Conservation (phyloP, 2,329 filamentous ascomycete genomes). For the Penicillium janthinellum region DNA sequence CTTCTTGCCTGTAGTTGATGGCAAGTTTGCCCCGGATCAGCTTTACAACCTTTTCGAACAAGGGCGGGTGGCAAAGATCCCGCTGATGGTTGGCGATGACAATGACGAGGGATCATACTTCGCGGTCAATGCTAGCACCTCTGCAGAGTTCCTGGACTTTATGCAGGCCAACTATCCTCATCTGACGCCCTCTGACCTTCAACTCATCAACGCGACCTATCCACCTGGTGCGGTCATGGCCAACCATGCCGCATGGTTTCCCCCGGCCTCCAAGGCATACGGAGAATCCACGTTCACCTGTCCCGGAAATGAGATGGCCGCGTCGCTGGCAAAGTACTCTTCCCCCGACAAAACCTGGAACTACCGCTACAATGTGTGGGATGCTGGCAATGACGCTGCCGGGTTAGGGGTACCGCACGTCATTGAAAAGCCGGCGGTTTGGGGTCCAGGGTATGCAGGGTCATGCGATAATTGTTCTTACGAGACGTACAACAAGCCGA, state of each 20-base stretch:
- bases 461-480: conserved; percentile 3
- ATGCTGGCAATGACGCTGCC: conserved; percentile 26
- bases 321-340: conserved; percentile 25
- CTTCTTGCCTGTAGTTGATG: conserved; percentile 57
- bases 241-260: conserved; percentile 31
- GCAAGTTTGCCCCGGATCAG: conserved; percentile 51
- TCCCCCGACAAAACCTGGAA: conserved; percentile 38
- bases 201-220: conserved; percentile 53
- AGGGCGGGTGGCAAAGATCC: conserved; percentile 56
- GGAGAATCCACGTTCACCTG: conserved; percentile 52
- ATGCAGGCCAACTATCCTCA: conserved; percentile 57
- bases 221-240: conserved; percentile 39
- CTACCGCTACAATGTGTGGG: conserved; percentile 49
- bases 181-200: conserved; percentile 52
- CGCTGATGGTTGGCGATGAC: conserved; percentile 50
- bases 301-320: conserved; percentile 43
- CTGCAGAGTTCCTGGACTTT: conserved; percentile 52
- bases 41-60: conserved; percentile 51
- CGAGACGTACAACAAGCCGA: conserved; percentile 25
- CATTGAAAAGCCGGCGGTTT: conserved; percentile 32
- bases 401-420: conserved; percentile 30
- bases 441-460: conserved; percentile 5
- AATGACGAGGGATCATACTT: conserved; percentile 43
- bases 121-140: conserved; percentile 49
- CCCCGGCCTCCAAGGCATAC: conserved; percentile 32